Evolutionary conservation across 768 basidiomycete species (phyloP).

Genomic region (Pleurotus platypus): DNA sequence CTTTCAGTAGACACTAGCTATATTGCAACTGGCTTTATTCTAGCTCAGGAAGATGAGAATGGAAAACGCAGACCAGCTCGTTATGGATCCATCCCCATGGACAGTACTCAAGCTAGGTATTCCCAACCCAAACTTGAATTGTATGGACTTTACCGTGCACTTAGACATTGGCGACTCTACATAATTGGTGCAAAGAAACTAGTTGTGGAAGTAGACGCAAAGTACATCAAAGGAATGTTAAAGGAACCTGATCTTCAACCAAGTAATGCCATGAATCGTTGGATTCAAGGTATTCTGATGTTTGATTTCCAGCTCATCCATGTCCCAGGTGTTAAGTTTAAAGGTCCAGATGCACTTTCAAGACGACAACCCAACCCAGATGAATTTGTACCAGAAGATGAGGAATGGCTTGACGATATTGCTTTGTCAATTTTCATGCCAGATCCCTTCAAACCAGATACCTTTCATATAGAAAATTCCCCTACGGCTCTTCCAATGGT

Average conservation of each 20-base stretch:
- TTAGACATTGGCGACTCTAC: conserved; percentile 16
- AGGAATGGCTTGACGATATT: not conserved
- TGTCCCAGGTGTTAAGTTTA: conserved; percentile 21
- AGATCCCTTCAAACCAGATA: too few species aligned
- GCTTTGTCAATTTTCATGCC: not conserved
- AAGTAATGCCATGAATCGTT: too few species aligned
- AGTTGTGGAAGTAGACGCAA: not conserved
- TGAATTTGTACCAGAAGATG: not conserved
- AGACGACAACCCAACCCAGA: conserved; percentile 8
- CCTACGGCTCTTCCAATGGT: too few species aligned
- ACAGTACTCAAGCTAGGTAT: conserved; percentile 20
- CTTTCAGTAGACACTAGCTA: too few species aligned
- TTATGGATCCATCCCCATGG: conserved; percentile 27
- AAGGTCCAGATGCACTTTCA: conserved; percentile 20
- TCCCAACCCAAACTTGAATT: conserved; percentile 32
- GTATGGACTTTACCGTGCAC: conserved; percentile 24
- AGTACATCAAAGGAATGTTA: not conserved
- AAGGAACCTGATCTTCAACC: not conserved
- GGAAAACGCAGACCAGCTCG: conserved; percentile 11
- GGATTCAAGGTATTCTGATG: too few species aligned
- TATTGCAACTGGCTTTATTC: too few species aligned
- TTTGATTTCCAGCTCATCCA: conserved; percentile 16
- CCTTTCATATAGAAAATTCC: too few species aligned
- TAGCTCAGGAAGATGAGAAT: too few species aligned
- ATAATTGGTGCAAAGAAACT: conserved; percentile 15